Base-by-base conservation (phyloP, 805 yeast genomes). In the Torulaspora gathmanii region DNA sequence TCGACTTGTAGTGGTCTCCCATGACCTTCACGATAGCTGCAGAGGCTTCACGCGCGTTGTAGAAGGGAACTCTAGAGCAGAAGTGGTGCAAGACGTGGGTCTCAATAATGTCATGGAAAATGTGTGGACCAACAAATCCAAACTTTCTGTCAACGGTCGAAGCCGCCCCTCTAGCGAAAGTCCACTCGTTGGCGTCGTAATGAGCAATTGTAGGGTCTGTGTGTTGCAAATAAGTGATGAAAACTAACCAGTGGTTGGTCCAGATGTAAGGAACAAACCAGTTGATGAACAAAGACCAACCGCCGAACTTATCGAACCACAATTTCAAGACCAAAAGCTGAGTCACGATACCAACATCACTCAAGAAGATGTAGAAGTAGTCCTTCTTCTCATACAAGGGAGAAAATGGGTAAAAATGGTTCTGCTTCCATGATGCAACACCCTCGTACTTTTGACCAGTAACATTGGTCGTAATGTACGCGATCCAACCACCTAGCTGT, bases 221-320 rank as follows among this genome's bases (percentile, higher is more conserved):
- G 70, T 86, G 95, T 67, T 86, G 95, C 58, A 86, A 75, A 66
- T 70, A 87, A 31, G 95, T 86, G 65, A 86, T 84, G 68, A 84
- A 84, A 36, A 87, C 95, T 53, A 86, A 73, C 95, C 95, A 86
- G 70, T 87, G 95, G 78, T 86, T 86, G 53, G 83, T 88, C 69
- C 82, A 82, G 42, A 84, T 54, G 69, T 82, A 86, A 27, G 95
- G 95, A 30, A 86, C 51, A 51, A 82, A 71, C 83, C 88, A 86
- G 73, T 82, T 77, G 53, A 85, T 73, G 45, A 79, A 63, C 50
- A 82, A 69, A 61, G 77, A 74, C 69, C 79, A 81, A 31, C 69
- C 72, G 33, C 95, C 95, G 60, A 75, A 81, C 51, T 67, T 67
- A 56, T 77, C 67, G 64, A 75, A 72, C 81, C 86, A 80, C 40